Evolutionary conservation across 768 basidiomycete species (phyloP).

Genomic region (Tephrocybe rancida): DNA sequence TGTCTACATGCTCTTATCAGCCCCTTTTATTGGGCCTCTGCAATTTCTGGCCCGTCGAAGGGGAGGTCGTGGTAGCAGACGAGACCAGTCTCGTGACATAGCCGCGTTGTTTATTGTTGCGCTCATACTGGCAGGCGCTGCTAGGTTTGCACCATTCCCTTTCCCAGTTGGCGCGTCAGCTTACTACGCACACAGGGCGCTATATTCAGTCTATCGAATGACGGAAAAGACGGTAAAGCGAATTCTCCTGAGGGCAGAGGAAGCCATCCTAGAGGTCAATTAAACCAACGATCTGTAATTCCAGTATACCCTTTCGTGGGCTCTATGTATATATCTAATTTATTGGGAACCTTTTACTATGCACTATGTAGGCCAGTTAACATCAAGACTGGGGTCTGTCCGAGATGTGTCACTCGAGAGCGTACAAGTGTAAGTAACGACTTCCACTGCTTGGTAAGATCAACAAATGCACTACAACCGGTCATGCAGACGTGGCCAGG

Average conservation of each 20-base stretch:
- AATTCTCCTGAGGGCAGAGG: constrained; percentile 70
- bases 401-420: no score
- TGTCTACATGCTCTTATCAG: constrained; percentile 68
- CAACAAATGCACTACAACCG: no score
- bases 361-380: neutral
- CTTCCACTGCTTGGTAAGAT: no score
- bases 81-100: constrained; percentile 61
- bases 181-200: constrained; percentile 47
- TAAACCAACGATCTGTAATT: constrained; percentile 22
- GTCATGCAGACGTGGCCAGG: neutral
- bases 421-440: no score
- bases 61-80: constrained; percentile 52
- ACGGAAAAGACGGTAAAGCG: constrained; percentile 63
- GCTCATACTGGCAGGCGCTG: constrained; percentile 62
- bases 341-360: neutral
- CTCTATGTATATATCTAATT: constrained; percentile 5
- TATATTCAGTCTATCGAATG: constrained; percentile 68
- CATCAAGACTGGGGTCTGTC: neutral
- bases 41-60: constrained; percentile 73
- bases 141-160: constrained; percentile 45
- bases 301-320: neutral
- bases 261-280: constrained; percentile 78
- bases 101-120: constrained; percentile 66
- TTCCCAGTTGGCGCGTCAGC: neutral
- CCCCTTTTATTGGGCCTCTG: constrained; percentile 66